Base-by-base conservation (phyloP, 768 basidiomycete species). In the Lactifluus subvellereus region DNA sequence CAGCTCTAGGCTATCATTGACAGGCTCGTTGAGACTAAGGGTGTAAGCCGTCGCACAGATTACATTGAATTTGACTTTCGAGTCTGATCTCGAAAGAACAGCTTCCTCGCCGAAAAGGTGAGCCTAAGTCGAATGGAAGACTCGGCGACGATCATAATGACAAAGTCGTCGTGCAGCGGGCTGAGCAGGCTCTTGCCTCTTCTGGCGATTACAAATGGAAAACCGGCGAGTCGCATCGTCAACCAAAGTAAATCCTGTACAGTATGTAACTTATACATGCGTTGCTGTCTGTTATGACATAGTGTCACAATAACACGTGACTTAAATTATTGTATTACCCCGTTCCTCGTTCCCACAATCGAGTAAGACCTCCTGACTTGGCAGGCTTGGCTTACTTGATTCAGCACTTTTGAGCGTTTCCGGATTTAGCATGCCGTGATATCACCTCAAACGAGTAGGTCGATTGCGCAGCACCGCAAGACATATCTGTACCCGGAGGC, bases 1-100 rank as follows among this genome's bases (percentile, higher is more conserved):
- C 7, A 37, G 27, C 27, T 20, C 14, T 33, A 64, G 85, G 87
- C 87, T 60, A 79, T 79, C 52, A 88, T 88, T 62, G 80, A 82
- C 67, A 79, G 72, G 54, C 58, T 81, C 2, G 68, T 82, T 20
- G 87, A 88, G 74, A 83, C 83, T 66, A 84, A 82, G 68, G 84
- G 82, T 27, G 78, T 79, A 70, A 59, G 77, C 62, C 20, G 42
- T 30, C 32, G 42, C 11, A 2, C 27, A 16, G 5, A 47, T 54
- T 2, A 35, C 32, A 4, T 49, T 2, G 20, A 6, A 30, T 47
- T 37, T 37, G 16, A 38, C 4, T 38, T 47, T 6, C 3, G 16
- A 4, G 22, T n/a, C 3, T 8, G n/a, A 38, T 11, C 49, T 30
- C 13, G 40, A 47, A 38, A 3, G 13, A 58, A 8, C 53, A 77